Percentiles rank a stretch among this genome's conserved stretches.
Conservation (phyloP, 441 rosid species). For the Pelargonium fulgidum region DNA sequence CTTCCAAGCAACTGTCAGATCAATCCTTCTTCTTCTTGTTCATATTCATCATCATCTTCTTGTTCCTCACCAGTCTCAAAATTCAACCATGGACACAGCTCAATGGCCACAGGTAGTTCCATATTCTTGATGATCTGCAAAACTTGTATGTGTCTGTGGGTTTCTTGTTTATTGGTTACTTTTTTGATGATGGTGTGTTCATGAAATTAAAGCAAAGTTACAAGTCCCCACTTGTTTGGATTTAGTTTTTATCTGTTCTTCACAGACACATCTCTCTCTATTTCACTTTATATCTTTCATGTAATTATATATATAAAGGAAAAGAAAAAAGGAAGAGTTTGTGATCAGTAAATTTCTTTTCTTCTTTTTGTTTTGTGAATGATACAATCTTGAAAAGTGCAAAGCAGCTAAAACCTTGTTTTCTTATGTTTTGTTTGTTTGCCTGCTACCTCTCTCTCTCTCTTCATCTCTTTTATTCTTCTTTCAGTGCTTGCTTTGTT, state of each 20-base stretch:
- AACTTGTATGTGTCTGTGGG: neutral
- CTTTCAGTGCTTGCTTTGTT: constrained; percentile 20
- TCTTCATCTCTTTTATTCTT: constrained; percentile 1
- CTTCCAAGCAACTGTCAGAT: neutral
- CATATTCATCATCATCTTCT: constrained; percentile 23
- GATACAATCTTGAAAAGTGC: neutral
- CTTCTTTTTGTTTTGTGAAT: constrained; percentile 8
- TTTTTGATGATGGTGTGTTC: constrained; percentile 21
- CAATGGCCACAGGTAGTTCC: constrained; percentile 83
- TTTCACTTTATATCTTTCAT: constrained; percentile 30
- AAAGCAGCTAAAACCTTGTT: constrained; percentile 27
- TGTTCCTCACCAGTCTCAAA: neutral
- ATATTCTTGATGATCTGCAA: constrained; percentile 11
- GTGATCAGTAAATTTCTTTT: constrained; percentile 14
- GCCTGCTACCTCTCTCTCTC: constrained; percentile 5
- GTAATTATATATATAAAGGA: constrained; percentile 19
- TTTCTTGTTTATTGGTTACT: too few species aligned
- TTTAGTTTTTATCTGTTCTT: constrained; percentile 31
- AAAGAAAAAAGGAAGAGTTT: neutral
- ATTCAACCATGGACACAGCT: constrained; percentile 72
- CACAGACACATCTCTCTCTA: neutral
- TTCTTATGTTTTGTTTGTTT: constrained; percentile 28
- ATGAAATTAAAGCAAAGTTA: neutral
- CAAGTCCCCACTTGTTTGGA: constrained; percentile 39
- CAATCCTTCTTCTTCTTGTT: constrained; percentile 16